phyloP scores from a whole-genome alignment of 495 filamentous ascomycete species.

The Penicillium herquei region DNA sequence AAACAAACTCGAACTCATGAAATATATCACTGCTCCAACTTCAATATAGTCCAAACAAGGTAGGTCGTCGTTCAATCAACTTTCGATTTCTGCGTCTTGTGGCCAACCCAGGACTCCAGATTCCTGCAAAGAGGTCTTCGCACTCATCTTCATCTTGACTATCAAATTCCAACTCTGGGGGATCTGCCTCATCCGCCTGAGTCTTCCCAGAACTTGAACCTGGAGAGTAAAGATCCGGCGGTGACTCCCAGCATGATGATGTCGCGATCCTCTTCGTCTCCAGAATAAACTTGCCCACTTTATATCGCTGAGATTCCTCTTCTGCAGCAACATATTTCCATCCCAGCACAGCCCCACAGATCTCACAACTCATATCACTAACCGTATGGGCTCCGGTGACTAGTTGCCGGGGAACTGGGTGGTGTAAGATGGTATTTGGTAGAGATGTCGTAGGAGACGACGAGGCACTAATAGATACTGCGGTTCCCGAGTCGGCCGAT shows the following conservation, averaged over 20 bases:
- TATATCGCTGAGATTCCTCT: conserved; percentile 80
- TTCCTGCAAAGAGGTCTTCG: conserved; percentile 85
- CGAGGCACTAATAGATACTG: conserved; percentile 30
- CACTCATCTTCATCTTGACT: conserved; percentile 93
- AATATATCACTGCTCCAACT: too few relatives aligned
- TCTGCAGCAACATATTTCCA: conserved; percentile 94
- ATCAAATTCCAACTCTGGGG: conserved; percentile 68
- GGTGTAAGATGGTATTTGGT: conserved; percentile 59
- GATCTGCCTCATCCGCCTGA: neutral
- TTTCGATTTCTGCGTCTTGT: conserved; percentile 59
- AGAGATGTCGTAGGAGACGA: conserved; percentile 34
- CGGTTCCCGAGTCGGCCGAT: conserved; percentile 37
- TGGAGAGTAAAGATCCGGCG: conserved; percentile 1
- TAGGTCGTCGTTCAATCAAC: conserved; percentile 27
- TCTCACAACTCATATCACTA: conserved; percentile 53
- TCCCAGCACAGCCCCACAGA: conserved; percentile 70
- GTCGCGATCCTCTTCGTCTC: conserved; percentile 74
- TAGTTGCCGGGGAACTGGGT: conserved; percentile 66
- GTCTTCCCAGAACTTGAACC: neutral
- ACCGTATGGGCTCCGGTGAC: conserved; percentile 75
- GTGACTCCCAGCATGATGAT: conserved; percentile 68
- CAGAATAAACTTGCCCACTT: conserved; percentile 94
- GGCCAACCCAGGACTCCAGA: conserved; percentile 75
- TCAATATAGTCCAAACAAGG: conserved; percentile 30
- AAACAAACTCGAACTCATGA: too few relatives aligned